Evolutionary conservation across 306 rosid species (phyloP), one percentile per base, ranked within the genome.

Genomic region (Glycine tomentella): DNA sequence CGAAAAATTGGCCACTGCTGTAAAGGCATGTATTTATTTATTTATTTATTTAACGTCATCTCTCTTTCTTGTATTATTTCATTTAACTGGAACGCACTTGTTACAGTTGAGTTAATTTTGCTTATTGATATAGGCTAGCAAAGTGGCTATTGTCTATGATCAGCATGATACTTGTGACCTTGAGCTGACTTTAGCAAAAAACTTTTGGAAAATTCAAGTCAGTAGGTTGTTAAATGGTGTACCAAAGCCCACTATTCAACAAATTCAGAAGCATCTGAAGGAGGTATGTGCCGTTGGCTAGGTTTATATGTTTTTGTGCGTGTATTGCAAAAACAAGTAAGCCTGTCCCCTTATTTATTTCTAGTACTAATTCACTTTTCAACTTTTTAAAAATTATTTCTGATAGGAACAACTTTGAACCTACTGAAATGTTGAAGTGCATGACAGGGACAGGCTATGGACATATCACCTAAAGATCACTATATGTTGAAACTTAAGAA

Each of bases 161-260:
- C 79, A 78, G 34, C 78, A 78, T 62, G 91, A 80, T 75, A 80
- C 69, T 53, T 51, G 85, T 81, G 87, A 84, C 71, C 94, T 95
- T 82, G 90, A 90, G 87, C 75, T 80, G 72, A 88, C 91, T 34
- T 57, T 93, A 56, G 86, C 89, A 69, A 89, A 88, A 82, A 83
- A 85, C 87, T 84, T 84, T 3, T 95, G 99, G 99, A 93, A 89
- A 88, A 45, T 82, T 76, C 86, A 82, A 85, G 94, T 80, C 58
- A 55, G 81, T 34, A 72, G 64, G 77, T 80, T 90, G 67, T 81
- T 92, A 53, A 90, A 80, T 79, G 86, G 89, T 85, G 78, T 74
- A 13, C 81, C 25, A 68, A 93, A 88, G 89, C 93, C 94, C 71
- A 80, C 92, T 3, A 72, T 91, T 77, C 87, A 85, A 78, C 88